Percentiles rank a stretch among this genome's conserved stretches.
Evolutionary conservation across 169 alveolate species (phyloP).

Genomic region (Plasmodium relictum): DNA sequence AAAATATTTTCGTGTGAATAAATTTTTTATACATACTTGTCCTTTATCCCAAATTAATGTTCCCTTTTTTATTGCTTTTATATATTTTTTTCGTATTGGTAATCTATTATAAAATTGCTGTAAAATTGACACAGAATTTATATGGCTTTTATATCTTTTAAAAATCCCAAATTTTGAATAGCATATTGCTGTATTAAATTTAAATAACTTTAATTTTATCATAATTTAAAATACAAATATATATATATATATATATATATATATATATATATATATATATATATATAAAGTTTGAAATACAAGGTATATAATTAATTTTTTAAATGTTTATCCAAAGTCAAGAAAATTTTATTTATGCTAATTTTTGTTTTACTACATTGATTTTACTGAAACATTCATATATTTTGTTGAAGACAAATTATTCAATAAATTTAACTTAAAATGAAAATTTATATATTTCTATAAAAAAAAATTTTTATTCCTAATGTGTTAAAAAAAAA

Average conservation of each 20-base stretch:
- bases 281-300: not conserved
- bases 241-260: constrained; percentile 18
- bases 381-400: too few species aligned
- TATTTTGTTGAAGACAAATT: too few species aligned
- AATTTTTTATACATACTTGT: constrained; percentile 79
- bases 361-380: too few species aligned
- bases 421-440: too few species aligned
- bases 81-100: constrained; percentile 85
- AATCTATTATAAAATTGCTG: constrained; percentile 89
- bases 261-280: not conserved
- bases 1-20: not conserved
- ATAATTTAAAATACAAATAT: not conserved
- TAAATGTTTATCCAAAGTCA: too few species aligned
- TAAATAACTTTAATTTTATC: not conserved
- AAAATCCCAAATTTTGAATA: constrained; percentile 16
- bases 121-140: constrained; percentile 86
- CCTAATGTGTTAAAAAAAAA: too few species aligned
- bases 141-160: constrained; percentile 77
- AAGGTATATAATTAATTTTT: too few species aligned
- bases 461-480: too few species aligned
- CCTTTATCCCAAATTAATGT: constrained; percentile 90
- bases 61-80: constrained; percentile 86
- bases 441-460: too few species aligned
- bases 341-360: too few species aligned
- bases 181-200: not conserved